Percentiles rank a stretch among this genome's conserved stretches.
These are phyloP conservation scores for Metschnikowia lunata DNA, from an alignment of 805 yeast species.

Conservation along the genomic window DNA sequence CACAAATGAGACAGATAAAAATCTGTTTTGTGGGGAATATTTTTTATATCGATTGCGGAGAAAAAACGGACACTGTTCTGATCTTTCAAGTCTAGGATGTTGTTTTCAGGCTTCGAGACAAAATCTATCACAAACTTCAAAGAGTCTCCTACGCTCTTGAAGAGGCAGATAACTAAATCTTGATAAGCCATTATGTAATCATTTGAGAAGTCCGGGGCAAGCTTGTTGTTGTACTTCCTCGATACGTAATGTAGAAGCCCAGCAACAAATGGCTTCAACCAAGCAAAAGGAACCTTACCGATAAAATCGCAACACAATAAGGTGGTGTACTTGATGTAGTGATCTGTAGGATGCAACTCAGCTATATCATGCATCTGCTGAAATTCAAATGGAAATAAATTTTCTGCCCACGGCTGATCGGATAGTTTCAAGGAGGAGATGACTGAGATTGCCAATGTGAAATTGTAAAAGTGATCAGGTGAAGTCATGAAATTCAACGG, in stretches of 20 bases:
- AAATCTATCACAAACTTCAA: constrained; percentile 1
- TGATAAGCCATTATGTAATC: constrained; percentile 1
- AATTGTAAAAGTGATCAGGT: neutral
- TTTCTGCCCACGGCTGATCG: constrained; percentile 1
- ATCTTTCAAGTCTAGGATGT: neutral
- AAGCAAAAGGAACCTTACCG: constrained; percentile 3
- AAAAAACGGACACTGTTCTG: neutral
- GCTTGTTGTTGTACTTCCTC: neutral
- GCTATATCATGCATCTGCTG: neutral
- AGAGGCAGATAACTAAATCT: neutral
- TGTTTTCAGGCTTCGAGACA: constrained; percentile 1
- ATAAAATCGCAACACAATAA: neutral
- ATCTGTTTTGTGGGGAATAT: constrained; percentile 3
- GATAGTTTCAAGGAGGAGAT: neutral
- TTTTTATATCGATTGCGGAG: neutral
- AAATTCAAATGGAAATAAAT: constrained; percentile 2
- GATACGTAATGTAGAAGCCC: constrained; percentile 1
- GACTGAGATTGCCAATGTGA: neutral
- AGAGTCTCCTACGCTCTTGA: neutral
- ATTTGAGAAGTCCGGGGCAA: neutral
- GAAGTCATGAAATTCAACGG: neutral
- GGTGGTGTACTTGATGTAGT: neutral
- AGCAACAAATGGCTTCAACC: constrained; percentile 4
- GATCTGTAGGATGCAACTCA: neutral
- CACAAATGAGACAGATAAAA: constrained; percentile 3